Conservation (phyloP, 163 green algal species). For the Chlorella variabilis region DNA sequence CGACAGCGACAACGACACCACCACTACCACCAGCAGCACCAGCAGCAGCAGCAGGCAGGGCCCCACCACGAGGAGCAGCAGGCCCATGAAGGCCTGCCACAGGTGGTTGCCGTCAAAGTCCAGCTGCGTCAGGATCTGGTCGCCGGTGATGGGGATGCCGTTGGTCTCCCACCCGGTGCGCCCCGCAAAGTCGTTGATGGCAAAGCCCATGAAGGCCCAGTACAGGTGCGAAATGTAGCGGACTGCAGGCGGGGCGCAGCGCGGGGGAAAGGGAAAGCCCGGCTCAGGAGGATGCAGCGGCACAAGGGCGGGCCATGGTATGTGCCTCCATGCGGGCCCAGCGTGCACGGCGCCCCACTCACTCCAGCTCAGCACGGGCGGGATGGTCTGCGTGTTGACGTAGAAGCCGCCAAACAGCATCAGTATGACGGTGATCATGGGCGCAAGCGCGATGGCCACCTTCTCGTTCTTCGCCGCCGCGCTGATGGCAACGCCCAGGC, state of each 20-base stretch:
- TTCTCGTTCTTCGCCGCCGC: constrained; percentile 40
- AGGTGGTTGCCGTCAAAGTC: constrained; percentile 36
- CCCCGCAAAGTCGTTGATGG: constrained; percentile 46
- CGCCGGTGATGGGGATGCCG: not conserved
- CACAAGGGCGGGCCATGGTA: too few species aligned
- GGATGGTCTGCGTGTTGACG: constrained; percentile 12
- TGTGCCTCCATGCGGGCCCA: too few species aligned
- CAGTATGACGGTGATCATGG: constrained; percentile 39
- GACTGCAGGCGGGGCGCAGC: not conserved
- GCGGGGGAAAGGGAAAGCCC: too few species aligned
- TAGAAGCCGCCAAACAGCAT: constrained; percentile 49
- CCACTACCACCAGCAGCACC: not conserved
- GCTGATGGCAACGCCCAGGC: constrained; percentile 38
- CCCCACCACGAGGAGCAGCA: constrained; percentile 26
- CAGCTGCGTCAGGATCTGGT: constrained; percentile 22
- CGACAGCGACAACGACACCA: not conserved
- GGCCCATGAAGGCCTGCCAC: constrained; percentile 42
- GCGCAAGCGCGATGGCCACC: constrained; percentile 41
- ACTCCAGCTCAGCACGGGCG: constrained; percentile 27
- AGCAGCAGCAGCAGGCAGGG: too few species aligned
- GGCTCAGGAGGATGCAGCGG: too few species aligned
- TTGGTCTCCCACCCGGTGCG: constrained; percentile 21
- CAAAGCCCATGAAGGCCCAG: constrained; percentile 41
- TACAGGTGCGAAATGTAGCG: constrained; percentile 44
- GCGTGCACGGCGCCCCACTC: not conserved